Percentiles rank a stretch among this genome's conserved stretches.
Evolutionary conservation across 1,139 yeast genomes (phyloP).

Genomic region (Lodderomyces parapsilosis): DNA sequence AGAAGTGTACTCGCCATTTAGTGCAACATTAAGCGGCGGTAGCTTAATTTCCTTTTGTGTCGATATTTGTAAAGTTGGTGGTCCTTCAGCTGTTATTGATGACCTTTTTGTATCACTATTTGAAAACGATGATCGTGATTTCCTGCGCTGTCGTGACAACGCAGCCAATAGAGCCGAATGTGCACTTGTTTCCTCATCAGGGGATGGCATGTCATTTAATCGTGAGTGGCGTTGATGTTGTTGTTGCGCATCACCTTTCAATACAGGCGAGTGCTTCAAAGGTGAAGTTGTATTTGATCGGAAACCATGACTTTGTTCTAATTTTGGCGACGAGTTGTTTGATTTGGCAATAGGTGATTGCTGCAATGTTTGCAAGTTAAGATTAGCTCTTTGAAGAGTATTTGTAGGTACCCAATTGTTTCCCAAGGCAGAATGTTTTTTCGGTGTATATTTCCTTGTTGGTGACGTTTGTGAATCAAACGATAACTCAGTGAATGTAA

Average conservation of each 20-base stretch:
- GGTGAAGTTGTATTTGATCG: conserved; percentile 12
- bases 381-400: conserved; percentile 27
- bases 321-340: conserved; percentile 8
- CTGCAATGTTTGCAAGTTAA: conserved; percentile 40
- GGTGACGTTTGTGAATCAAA: conserved; percentile 33
- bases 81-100: conserved; percentile 1
- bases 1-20: background rate
- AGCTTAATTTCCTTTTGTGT: conserved; percentile 17
- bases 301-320: background rate
- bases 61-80: conserved; percentile 3
- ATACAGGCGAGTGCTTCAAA: conserved; percentile 25
- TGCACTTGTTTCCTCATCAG: conserved; percentile 43
- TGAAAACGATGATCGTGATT: conserved; percentile 19
- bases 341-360: conserved; percentile 26
- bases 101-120: background rate
- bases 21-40: conserved; percentile 35
- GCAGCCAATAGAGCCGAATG: conserved; percentile 47
- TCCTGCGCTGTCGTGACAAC: conserved; percentile 25
- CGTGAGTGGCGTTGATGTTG: conserved; percentile 6
- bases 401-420: conserved; percentile 23
- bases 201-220: conserved; percentile 13
- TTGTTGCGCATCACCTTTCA: conserved; percentile 9
- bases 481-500: conserved; percentile 34
- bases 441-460: conserved; percentile 20
- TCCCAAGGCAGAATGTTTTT: conserved; percentile 1